Base-by-base conservation (phyloP, 2,329 filamentous ascomycete genomes). In the Aspergillus tubingensis region DNA sequence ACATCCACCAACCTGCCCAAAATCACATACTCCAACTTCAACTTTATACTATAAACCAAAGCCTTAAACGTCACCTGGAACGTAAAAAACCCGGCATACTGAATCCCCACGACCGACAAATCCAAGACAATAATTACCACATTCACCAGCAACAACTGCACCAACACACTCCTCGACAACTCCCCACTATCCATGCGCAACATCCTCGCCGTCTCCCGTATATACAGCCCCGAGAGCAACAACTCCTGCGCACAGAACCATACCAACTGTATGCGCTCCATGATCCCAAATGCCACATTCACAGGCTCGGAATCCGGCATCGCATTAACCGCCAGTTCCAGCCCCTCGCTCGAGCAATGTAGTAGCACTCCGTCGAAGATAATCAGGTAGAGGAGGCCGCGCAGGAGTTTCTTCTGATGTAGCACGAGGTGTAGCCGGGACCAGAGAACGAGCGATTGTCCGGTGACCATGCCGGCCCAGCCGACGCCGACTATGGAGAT, bases 161-260 rank as follows among this genome's bases (percentile, higher is more conserved):
- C 73, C 67, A 82, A 75, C 36, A 67, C 54, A 2, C 11, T 51
- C 79, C 77, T 51, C 71, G 70, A 57, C 72, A 74, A 68, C 8
- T 71, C 69, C 30, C 77, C 71, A 3, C 76, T 74, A 49, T 81
- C 77, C 3, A 80, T 64, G 3, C 75, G 76, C 41, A 85, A 73
- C 8, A 85, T 73, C 78, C 75, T 78, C 48, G 82, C 70, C 0
- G 83, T 82, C 63, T 85, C 81, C 62, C 69, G 71, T 44, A 86
- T 83, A 66, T 84, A 86, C 13, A 84, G 71, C 0, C 72, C 67
- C 1, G 83, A 84, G 47, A 86, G 77, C 38, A 84, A 74, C 39
- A 80, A 71, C 62, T 86, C 84, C 68, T 86, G 83, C 5, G 84
- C 39, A 59, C 81, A 84, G 68, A 86, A 86, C 8, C 82, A 75